Evolutionary conservation across 23 red algal genomes (phyloP).

Genomic region (Pyropia haitanensis): DNA sequence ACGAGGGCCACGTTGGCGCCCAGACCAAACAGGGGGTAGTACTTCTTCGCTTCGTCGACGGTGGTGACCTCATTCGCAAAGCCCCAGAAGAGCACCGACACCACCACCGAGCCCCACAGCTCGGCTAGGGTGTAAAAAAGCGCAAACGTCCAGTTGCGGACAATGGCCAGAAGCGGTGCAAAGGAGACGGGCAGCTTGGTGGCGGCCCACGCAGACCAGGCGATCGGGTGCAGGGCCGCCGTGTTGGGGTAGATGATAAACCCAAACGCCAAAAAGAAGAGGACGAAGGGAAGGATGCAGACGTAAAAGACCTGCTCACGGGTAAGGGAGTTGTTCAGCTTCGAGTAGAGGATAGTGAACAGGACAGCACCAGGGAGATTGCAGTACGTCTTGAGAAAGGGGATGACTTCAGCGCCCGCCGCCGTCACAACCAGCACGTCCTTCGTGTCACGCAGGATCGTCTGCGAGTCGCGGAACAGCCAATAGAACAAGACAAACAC

Average conservation of each 20-base stretch:
- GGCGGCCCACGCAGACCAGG: conserved; percentile 30
- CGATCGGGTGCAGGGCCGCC: conserved; percentile 66
- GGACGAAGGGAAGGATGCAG: conserved; percentile 86
- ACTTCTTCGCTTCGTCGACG: conserved; percentile 97
- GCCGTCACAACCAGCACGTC: conserved; percentile 96
- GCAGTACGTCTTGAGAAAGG: conserved; percentile 97
- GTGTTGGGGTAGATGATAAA: conserved; percentile 85
- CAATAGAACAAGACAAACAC: too few species aligned
- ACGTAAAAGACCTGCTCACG: conserved; percentile 87
- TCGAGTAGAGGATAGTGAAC: conserved; percentile 91
- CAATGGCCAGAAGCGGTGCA: conserved; percentile 66
- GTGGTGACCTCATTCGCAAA: conserved; percentile 96
- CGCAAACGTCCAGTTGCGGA: conserved; percentile 97
- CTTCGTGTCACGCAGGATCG: conserved; percentile 97
- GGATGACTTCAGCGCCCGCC: conserved; percentile 96
- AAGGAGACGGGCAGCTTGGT: conserved; percentile 62
- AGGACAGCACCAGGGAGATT: conserved; percentile 91
- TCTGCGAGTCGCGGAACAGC: neutral
- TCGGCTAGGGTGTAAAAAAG: conserved; percentile 98
- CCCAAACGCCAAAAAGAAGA: conserved; percentile 86
- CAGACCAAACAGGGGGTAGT: conserved; percentile 93
- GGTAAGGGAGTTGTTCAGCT: conserved; percentile 72
- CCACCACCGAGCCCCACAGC: conserved; percentile 96
- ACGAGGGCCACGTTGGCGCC: conserved; percentile 95
- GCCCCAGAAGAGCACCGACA: conserved; percentile 96